Conservation (phyloP, 768 basidiomycete species). For the Tulasnella sp. region DNA sequence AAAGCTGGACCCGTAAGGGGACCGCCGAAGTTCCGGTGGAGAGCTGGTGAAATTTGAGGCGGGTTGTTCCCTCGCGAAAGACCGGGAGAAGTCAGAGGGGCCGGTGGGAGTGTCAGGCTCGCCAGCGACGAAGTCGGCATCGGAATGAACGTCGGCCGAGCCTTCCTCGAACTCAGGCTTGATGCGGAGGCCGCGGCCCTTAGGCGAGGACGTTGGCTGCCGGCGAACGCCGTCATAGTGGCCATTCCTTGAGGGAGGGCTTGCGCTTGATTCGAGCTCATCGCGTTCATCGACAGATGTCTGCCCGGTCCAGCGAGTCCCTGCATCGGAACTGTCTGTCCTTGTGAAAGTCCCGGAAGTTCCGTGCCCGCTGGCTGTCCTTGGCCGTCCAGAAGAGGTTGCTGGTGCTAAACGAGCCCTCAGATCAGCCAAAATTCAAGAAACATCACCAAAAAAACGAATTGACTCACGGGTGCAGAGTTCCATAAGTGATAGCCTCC, state of each 20-base stretch:
- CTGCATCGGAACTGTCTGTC: constrained; percentile 25
- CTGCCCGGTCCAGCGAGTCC: constrained; percentile 31
- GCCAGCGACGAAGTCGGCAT: constrained; percentile 26
- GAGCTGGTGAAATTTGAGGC: constrained; percentile 17
- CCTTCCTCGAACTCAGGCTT: constrained; percentile 17
- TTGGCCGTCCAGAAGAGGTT: constrained; percentile 29
- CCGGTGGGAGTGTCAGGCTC: constrained; percentile 29
- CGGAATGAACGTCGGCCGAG: constrained; percentile 31
- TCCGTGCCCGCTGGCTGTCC: constrained; percentile 10
- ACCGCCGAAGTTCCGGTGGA: constrained; percentile 7
- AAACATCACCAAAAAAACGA: background rate
- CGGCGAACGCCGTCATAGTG: background rate
- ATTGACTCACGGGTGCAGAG: constrained; percentile 32
- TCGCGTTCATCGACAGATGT: constrained; percentile 29
- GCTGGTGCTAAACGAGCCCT: constrained; percentile 26
- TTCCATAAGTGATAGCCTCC: constrained; percentile 35
- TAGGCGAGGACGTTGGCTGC: constrained; percentile 19
- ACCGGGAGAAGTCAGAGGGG: constrained; percentile 29
- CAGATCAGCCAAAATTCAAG: constrained; percentile 1
- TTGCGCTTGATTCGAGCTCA: constrained; percentile 21
- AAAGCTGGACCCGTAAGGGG: constrained; percentile 27
- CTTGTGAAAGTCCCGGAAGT: constrained; percentile 17
- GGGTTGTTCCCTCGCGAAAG: constrained; percentile 1
- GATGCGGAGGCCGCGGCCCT: constrained; percentile 25
- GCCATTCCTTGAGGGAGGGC: background rate